Conservation (phyloP, 192 early-diverging fungal species). For the Backusella tarrabulga region DNA sequence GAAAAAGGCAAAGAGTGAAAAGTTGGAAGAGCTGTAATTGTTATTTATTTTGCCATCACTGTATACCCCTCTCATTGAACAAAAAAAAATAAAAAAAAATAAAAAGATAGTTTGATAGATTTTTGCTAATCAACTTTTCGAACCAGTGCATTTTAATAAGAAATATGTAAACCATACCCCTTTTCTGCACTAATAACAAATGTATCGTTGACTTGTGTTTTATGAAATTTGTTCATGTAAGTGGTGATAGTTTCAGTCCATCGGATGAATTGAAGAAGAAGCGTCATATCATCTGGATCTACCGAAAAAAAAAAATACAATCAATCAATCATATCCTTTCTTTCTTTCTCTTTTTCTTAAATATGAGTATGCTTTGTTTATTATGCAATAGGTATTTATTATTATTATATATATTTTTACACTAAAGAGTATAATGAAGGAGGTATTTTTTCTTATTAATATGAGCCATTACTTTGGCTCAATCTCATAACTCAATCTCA, state of each 20-base stretch:
- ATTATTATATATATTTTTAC: neutral
- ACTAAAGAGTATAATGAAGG: neutral
- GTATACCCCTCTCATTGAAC: neutral
- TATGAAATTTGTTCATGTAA: too few species aligned
- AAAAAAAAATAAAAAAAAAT: neutral
- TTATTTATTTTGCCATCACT: neutral
- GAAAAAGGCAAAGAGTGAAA: neutral
- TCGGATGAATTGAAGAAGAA: too few species aligned
- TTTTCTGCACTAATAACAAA: too few species aligned
- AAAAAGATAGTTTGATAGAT: too few species aligned
- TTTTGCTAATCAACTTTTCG: too few species aligned
- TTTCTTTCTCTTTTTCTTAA: neutral
- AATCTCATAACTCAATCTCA: slow-evolving; percentile 7
- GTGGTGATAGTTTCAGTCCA: too few species aligned
- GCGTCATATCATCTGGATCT: too few species aligned
- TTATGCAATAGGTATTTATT: neutral
- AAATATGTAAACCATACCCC: too few species aligned
- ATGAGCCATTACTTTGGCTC: neutral
- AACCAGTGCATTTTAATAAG: too few species aligned
- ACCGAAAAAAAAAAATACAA: too few species aligned
- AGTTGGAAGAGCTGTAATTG: slow-evolving; percentile 5
- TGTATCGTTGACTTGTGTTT: too few species aligned
- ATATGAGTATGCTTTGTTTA: neutral
- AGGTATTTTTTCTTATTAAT: too few species aligned
- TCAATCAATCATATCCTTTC: neutral